Conservation (phyloP, 2,329 filamentous ascomycete species). For the Cytospora piceae region DNA sequence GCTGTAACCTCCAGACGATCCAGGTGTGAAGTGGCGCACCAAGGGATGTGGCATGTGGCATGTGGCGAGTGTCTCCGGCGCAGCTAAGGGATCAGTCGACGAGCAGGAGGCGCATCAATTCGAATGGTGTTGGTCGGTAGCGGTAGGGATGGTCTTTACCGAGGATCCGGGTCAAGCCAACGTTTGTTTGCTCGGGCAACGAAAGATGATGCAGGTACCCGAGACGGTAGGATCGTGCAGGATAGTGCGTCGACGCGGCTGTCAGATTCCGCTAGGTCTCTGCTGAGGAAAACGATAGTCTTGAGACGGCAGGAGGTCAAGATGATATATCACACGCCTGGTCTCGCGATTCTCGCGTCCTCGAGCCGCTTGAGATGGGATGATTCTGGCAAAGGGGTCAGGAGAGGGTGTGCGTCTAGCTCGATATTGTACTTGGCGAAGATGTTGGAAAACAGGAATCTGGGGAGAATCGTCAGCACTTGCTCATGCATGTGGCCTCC, state of each 20-base stretch:
- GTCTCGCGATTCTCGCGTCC: conserved; percentile 23
- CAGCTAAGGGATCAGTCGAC: neutral
- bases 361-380: conserved; percentile 13
- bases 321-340: conserved; percentile 23
- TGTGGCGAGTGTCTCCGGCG: conserved; percentile 1
- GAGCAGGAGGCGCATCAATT: neutral
- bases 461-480: conserved; percentile 14
- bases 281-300: conserved; percentile 3
- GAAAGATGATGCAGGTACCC: conserved; percentile 10
- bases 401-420: conserved; percentile 15
- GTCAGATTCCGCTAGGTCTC: conserved; percentile 11
- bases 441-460: neutral
- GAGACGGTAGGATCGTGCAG: conserved; percentile 25
- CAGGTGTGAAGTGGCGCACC: neutral
- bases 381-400: conserved; percentile 22
- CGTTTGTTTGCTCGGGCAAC: neutral
- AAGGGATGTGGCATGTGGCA: conserved; percentile 12
- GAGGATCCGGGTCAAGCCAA: conserved; percentile 5
- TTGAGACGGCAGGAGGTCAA: conserved; percentile 13
- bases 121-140: neutral
- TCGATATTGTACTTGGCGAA: conserved; percentile 5
- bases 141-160: conserved; percentile 4
- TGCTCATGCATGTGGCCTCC: neutral
- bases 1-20: neutral
- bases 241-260: conserved; percentile 18